These are phyloP conservation scores for Phallus indusiatus DNA, from an alignment of 768 basidiomycete species.

Conservation along the genomic window DNA sequence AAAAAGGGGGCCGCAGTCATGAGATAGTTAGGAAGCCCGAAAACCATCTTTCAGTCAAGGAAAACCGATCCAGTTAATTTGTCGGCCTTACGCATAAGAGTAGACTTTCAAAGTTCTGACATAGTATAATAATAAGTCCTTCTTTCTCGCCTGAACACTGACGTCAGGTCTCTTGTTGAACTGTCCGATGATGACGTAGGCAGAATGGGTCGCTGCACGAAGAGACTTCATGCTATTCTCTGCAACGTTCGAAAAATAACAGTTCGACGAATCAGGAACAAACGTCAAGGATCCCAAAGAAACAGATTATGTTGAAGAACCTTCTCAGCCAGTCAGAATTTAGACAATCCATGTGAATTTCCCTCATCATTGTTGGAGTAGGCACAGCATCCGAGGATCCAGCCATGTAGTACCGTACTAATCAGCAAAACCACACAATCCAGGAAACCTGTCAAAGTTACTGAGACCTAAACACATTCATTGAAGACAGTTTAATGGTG, in stretches of 20 bases:
- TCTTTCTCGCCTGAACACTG: neutral
- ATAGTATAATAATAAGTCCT: neutral
- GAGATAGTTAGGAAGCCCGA: too few relatives aligned
- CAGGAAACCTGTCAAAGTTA: neutral
- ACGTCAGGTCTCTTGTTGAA: neutral
- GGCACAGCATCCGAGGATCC: neutral
- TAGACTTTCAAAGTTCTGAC: too few relatives aligned
- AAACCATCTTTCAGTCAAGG: too few relatives aligned
- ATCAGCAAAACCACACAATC: neutral
- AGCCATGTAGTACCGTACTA: neutral
- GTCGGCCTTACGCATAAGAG: too few relatives aligned
- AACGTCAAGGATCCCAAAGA: constrained; percentile 1
- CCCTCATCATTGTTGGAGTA: neutral
- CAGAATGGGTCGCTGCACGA: neutral
- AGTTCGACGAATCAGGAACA: neutral
- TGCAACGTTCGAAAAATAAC: neutral
- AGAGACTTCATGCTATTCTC: too few relatives aligned
- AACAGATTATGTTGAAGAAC: neutral
- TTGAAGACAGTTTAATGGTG: constrained; percentile 21
- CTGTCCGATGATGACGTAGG: neutral
- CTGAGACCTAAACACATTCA: constrained; percentile 1
- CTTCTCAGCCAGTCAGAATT: neutral
- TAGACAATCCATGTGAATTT: neutral
- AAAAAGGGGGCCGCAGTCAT: too few relatives aligned
- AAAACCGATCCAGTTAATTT: too few relatives aligned